Evolutionary conservation across 768 basidiomycete species (phyloP), one percentile per base, ranked within the genome.

Genomic region (Austroboletus eburneus): DNA sequence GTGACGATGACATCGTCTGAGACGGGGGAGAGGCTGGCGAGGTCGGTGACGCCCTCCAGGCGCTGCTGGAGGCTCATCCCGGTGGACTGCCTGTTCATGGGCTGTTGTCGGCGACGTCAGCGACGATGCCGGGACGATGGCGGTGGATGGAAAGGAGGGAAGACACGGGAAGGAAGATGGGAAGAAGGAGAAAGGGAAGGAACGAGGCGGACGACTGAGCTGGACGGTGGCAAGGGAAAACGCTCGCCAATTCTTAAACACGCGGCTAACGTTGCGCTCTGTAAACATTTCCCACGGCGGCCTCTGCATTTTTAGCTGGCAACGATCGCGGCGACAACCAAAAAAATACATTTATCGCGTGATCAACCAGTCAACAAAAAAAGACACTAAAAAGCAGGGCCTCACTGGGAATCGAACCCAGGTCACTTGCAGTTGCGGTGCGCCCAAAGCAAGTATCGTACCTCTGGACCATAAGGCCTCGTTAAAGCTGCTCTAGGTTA

Each of bases 1-100:
- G 87, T 78, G 48, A 90, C 87, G 64, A 93, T 81, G 63, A 83
- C 75, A 64, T 93, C 91, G 73, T 93, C 91, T 12, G 85, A 83
- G 52, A 87, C 65, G 29, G 81, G 69, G 3, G 82, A 72, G 45
- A 91, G 76, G 36, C 70, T 67, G 20, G 83, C 68, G 62, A 92
- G 80, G 79, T 91, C 85, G 14, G 71, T 73, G 50, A 80, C 75
- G 48, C 75, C 77, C 72, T 87, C 88, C 55, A 90, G 79, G 62
- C 80, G 82, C 63, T 83, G 81, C 62, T 84, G 83, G 46, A 69
- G 70, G 55, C 66, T 59, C 66, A 73, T 66, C 51, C 56, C 57
- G 1, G 73, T 69, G 43, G 75, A 72, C 67, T 71, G 75, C 62
- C 74, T 68, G 50, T 71, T 76, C 65, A 68, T 66, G 30, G 10